These are phyloP conservation scores for Articulospora tetracladia DNA, from an alignment of 495 filamentous ascomycete genomes.

Conservation along the genomic window DNA sequence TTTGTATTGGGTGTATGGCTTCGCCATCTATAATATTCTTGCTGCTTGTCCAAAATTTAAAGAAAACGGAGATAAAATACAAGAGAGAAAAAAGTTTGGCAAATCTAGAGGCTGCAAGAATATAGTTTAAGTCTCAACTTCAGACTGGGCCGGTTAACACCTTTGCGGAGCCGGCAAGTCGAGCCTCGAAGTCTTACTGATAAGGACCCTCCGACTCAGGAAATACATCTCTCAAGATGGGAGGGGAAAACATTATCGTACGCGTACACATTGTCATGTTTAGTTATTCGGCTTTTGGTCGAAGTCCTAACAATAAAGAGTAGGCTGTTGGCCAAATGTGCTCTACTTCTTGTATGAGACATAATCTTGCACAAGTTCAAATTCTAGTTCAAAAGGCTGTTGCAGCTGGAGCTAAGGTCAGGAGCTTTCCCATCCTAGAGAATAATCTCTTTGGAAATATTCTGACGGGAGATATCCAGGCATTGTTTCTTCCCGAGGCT, in stretches of 20 bases:
- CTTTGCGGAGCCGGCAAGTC: neutral
- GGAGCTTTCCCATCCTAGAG: neutral
- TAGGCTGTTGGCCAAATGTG: constrained; percentile 85
- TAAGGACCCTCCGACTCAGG: too few species aligned
- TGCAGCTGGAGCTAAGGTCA: constrained; percentile 69
- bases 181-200: too few species aligned
- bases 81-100: too few species aligned
- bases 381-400: constrained; percentile 66
- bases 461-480: constrained; percentile 37
- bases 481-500: constrained; percentile 54
- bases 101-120: too few species aligned
- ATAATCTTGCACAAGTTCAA: constrained; percentile 73
- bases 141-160: too few species aligned
- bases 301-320: neutral
- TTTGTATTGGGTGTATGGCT: too few species aligned
- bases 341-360: constrained; percentile 68
- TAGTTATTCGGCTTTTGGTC: neutral
- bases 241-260: constrained; percentile 12
- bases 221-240: neutral
- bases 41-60: too few species aligned
- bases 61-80: too few species aligned
- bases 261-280: neutral
- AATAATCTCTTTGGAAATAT: neutral
- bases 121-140: too few species aligned
- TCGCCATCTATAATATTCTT: too few species aligned